phyloP scores from a whole-genome alignment of 352 stramenopile species.

The Pythium brassicae region DNA sequence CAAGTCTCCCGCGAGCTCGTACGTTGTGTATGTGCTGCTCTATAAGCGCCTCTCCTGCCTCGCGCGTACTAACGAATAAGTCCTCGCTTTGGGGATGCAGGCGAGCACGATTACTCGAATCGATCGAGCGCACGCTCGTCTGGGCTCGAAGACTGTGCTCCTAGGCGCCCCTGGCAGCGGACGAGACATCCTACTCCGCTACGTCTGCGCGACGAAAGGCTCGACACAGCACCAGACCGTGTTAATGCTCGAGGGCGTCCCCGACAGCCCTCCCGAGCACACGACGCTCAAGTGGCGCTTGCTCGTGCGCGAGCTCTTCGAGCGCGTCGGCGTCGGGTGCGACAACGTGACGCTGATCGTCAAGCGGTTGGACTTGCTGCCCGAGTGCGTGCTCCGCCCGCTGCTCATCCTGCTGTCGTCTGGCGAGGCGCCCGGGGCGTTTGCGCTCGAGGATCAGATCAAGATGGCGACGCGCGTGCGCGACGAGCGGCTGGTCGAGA shows the following conservation, averaged over 20 bases:
- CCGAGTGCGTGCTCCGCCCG: slow-evolving; percentile 29
- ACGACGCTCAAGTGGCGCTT: slow-evolving; percentile 32
- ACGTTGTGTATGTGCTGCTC: slow-evolving; percentile 7
- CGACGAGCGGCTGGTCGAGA: slow-evolving; percentile 53
- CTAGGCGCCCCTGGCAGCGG: slow-evolving; percentile 24
- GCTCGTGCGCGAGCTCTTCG: slow-evolving; percentile 42
- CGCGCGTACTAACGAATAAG: background rate
- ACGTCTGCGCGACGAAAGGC: slow-evolving; percentile 19
- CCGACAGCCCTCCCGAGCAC: slow-evolving; percentile 11
- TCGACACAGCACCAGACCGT: slow-evolving; percentile 17
- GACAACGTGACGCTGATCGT: slow-evolving; percentile 56
- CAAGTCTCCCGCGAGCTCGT: slow-evolving; percentile 32
- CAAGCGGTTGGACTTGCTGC: slow-evolving; percentile 39
- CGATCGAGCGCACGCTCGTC: slow-evolving; percentile 33
- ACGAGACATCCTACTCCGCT: slow-evolving; percentile 34
- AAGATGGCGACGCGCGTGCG: slow-evolving; percentile 49
- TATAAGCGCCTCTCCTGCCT: background rate
- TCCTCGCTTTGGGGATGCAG: slow-evolving; percentile 12
- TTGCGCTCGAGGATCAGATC: slow-evolving; percentile 67
- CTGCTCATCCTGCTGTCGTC: slow-evolving; percentile 44
- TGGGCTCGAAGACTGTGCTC: slow-evolving; percentile 37
- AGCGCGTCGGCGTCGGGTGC: slow-evolving; percentile 46
- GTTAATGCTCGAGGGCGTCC: slow-evolving; percentile 26
- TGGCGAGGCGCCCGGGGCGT: slow-evolving; percentile 53
- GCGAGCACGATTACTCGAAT: slow-evolving; percentile 27